phyloP scores from a whole-genome alignment of 345 rosid genomes.

The Xanthoceras sorbifolium region DNA sequence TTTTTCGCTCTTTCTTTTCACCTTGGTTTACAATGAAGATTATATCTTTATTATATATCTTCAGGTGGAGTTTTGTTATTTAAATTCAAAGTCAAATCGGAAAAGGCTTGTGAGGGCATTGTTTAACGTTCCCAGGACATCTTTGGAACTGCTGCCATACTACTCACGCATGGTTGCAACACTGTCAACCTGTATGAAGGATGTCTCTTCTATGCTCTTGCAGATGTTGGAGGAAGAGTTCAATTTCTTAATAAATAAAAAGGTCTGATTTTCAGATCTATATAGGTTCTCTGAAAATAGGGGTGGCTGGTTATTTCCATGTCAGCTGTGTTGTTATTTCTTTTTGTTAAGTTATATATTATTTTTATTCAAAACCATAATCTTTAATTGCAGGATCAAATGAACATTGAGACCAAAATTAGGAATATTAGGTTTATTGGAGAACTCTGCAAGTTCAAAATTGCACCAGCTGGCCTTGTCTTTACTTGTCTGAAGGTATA shows the following conservation, averaged over 20 bases:
- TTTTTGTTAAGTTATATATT: background rate
- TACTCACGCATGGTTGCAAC: constrained; percentile 98
- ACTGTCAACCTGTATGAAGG: constrained; percentile 94
- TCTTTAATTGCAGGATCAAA: constrained; percentile 82
- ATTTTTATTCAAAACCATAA: constrained; percentile 14
- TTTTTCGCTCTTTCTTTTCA: background rate
- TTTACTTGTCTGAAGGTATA: constrained; percentile 95
- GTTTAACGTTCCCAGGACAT: constrained; percentile 96
- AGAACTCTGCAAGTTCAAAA: constrained; percentile 95
- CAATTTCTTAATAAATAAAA: constrained; percentile 87
- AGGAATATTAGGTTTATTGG: constrained; percentile 97
- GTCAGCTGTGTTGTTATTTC: constrained; percentile 19
- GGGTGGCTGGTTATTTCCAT: constrained; percentile 14
- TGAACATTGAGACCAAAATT: constrained; percentile 98
- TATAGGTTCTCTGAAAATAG: constrained; percentile 5
- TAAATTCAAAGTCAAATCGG: constrained; percentile 90
- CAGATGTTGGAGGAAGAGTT: constrained; percentile 99
- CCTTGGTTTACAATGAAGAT: background rate
- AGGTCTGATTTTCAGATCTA: constrained; percentile 45
- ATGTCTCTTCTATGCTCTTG: constrained; percentile 79
- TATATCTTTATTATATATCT: constrained; percentile 21
- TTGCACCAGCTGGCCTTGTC: constrained; percentile 79
- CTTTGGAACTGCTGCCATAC: constrained; percentile 91
- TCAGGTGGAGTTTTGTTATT: constrained; percentile 97
- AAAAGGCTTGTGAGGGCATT: constrained; percentile 94